Base-by-base conservation (phyloP, 164 flowering plant species). In the Kingdonia uniflora region DNA sequence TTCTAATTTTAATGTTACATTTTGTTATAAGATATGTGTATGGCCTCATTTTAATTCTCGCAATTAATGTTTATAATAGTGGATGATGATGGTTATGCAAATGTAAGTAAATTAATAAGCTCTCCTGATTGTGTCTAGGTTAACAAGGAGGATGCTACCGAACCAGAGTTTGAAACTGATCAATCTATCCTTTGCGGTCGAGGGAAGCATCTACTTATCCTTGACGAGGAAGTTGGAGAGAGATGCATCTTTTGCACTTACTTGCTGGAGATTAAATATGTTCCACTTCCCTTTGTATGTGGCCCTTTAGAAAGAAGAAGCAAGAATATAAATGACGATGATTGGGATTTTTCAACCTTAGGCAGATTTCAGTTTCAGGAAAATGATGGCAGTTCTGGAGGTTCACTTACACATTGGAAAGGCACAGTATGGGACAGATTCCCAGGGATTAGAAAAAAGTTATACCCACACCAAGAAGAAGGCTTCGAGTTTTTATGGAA, bases 401-500 rank as follows among this genome's bases (percentile, higher is more conserved):
- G 59, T 60, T 63, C 61, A 1, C 35, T 7, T 35, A 49, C 38
- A 44, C 55, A 50, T 58, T n/a, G 52, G 14, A 45, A 60, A 20
- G 80, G 77, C 47, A 81, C 84, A n/a, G n/a, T n/a, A n/a, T n/a
- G n/a, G n/a, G n/a, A n/a, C n/a, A n/a, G n/a, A n/a, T n/a, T n/a
- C n/a, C 86, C 86, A 25, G 65, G 65, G 4, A 14, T 71, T 0
- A 67, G 52, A 24, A 35, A 54, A 13, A 64, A 37, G 0, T 42
- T 88, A 79, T 74, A 67, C 55, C 70, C 64, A 0, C 95, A 88
- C 53, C 97, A 88, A 54, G 65, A 54, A 23, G 92, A 84, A 57
- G 97, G 87, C 0, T 80, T 88, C 57, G 82, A 85, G 52, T 88
- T 88, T 49, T 33, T 88, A 12, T 88, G 97, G 99, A 74, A 62